A percentile compares a stretch with the other conserved stretches of the same genome.
Conservation (phyloP, 2,329 filamentous ascomycete genomes). For the Fusarium incarnatum region DNA sequence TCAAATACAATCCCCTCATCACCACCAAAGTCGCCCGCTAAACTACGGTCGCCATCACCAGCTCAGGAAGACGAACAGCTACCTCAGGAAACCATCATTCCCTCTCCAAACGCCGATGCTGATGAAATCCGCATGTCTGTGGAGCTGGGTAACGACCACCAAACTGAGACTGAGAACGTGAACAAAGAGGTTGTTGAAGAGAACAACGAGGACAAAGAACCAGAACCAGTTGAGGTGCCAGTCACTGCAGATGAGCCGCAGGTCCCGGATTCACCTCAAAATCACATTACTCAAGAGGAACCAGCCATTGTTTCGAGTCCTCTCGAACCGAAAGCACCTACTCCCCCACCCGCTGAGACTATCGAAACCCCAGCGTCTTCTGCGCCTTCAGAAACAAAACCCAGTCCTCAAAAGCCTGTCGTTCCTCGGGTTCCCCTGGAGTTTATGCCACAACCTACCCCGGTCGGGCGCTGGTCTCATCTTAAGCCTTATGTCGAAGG, state of each 20-base stretch:
- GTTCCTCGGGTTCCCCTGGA: constrained; percentile 23
- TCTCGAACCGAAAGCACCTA: constrained; percentile 32
- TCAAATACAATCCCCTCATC: constrained; percentile 7
- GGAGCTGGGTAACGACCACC: constrained; percentile 12
- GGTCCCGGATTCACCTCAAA: constrained; percentile 26
- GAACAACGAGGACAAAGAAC: constrained; percentile 4
- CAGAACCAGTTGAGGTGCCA: constrained; percentile 6
- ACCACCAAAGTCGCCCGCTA: constrained; percentile 5
- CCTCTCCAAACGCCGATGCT: constrained; percentile 8
- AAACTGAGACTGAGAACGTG: constrained; percentile 6
- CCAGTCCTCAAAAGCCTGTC: constrained; percentile 37
- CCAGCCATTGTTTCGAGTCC: constrained; percentile 31
- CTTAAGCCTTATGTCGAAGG: constrained; percentile 57
- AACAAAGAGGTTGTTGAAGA: constrained; percentile 16
- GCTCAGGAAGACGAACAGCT: constrained; percentile 4
- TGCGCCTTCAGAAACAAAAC: constrained; percentile 37
- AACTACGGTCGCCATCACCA: constrained; percentile 3
- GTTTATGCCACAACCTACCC: constrained; percentile 47
- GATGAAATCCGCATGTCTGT: not conserved
- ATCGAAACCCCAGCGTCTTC: constrained; percentile 34
- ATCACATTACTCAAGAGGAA: constrained; percentile 23
- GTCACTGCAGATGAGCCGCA: constrained; percentile 5
- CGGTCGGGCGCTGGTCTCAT: constrained; percentile 52
- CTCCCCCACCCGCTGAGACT: constrained; percentile 34
- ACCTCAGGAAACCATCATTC: constrained; percentile 6